phyloP scores from a whole-genome alignment of 1,139 yeast species.

The Pneumocystis oryctolagi region DNA sequence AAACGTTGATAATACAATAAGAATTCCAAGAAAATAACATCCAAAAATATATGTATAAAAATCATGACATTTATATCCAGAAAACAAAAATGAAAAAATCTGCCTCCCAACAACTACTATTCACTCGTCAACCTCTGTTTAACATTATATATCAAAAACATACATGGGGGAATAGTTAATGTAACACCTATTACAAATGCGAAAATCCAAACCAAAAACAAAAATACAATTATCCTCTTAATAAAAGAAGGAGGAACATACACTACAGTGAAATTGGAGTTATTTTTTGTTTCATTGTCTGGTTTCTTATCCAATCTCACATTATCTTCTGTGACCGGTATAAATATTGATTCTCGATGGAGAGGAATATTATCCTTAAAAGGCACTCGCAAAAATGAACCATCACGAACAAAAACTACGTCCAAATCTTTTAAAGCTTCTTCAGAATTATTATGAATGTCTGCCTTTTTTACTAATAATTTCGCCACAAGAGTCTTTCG shows the following conservation, averaged over 20 bases:
- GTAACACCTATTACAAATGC: conserved; percentile 35
- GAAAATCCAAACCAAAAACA: conserved; percentile 54
- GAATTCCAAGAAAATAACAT: conserved; percentile 2
- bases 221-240: conserved; percentile 39
- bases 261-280: conserved; percentile 46
- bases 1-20: not conserved
- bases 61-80: conserved; percentile 12
- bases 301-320: conserved; percentile 36
- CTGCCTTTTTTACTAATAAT: conserved; percentile 30
- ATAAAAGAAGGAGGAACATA: conserved; percentile 75
- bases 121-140: not conserved
- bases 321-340: conserved; percentile 72
- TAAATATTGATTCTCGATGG: conserved; percentile 46
- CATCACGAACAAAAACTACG: conserved; percentile 53
- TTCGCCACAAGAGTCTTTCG: conserved; percentile 28
- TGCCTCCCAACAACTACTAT: conserved; percentile 21
- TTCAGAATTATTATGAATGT: conserved; percentile 26
- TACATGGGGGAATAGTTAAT: conserved; percentile 20
- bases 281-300: conserved; percentile 32
- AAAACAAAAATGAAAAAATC: conserved; percentile 3
- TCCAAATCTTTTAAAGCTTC: conserved; percentile 21
- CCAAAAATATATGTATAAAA: conserved; percentile 14
- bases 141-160: not conserved
- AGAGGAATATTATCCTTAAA: conserved; percentile 55
- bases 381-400: conserved; percentile 75